Base-by-base conservation (phyloP, 2,329 filamentous ascomycete genomes). In the Penicillium sp. region DNA sequence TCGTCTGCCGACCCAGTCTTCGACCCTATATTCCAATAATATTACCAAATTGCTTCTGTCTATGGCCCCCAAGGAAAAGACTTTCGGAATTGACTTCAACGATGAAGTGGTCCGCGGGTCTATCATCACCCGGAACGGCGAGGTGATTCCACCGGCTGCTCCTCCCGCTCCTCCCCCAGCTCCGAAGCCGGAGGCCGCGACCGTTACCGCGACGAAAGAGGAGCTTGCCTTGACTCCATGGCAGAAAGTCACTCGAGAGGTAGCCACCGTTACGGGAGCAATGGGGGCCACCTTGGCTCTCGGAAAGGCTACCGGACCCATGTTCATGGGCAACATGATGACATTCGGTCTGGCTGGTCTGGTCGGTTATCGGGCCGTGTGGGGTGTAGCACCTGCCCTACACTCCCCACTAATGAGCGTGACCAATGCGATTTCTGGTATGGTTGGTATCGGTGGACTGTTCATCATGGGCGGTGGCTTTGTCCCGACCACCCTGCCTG, bases 361-460 rank as follows among this genome's bases (percentile, higher is more conserved):
- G 23, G 91, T 96, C 57, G 91, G 91, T 7, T 96, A 96, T 66
- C 84, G 91, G 42, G 90, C 90, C 5, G 89, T 96, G 20, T 96
- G 91, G 91, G 90, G 90, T 46, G 91, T 96, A 10, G 77, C 80
- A 0, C 91, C 91, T 7, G 90, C 91, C 29, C 79, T 96, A 4
- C 91, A 96, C 70, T 93, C 89, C 2, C 91, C 91, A 1, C 76
- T 96, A 4, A 96, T 96, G 91, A 92, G 88, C 61, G 91, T 95
- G 29, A 96, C 91, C 7, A 96, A 96, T 68, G 91, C 91, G 23
- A 96, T 96, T 62, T 94, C 90, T 26, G 90, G 88, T 47, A 90
- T 96, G 88, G 91, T 96, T 24, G 91, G 91, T 51, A 81, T 96
- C 54, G 91, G 91, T 50, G 91, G 91, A 10, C 80, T 96, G 58